Percentiles rank a stretch among this genome's conserved stretches.
Conservation (phyloP, 495 filamentous ascomycete species). For the Penicillium dipodomyicola region DNA sequence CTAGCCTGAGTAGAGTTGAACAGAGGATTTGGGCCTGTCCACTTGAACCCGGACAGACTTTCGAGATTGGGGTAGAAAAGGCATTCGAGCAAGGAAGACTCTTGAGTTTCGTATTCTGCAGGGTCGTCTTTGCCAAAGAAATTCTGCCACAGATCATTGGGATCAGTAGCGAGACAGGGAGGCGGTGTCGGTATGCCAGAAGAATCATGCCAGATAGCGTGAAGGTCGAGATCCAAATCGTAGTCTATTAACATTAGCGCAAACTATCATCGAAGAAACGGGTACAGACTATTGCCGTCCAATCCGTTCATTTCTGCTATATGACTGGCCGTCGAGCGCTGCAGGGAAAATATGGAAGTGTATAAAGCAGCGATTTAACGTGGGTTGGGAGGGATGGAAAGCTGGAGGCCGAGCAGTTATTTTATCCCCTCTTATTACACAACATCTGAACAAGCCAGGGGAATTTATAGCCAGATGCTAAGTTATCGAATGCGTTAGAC, state of each 20-base stretch:
- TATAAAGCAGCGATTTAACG: neutral
- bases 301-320: too few species aligned
- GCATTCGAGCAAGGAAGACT: constrained; percentile 3
- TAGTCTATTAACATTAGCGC: too few species aligned
- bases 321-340: too few species aligned
- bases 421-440: too few species aligned
- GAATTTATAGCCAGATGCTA: too few species aligned
- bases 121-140: neutral
- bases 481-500: too few species aligned
- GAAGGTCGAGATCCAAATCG: too few species aligned
- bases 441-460: too few species aligned
- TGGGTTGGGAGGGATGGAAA: neutral
- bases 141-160: neutral
- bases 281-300: neutral
- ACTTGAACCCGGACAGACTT: neutral
- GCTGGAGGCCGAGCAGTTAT: neutral
- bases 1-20: neutral
- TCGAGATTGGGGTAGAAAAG: constrained; percentile 1
- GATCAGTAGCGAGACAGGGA: constrained; percentile 12
- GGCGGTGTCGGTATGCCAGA: constrained; percentile 11
- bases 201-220: constrained; percentile 10
- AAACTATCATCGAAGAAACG: too few species aligned
- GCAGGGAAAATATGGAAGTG: neutral
- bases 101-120: neutral
- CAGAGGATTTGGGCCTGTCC: neutral